Evolutionary conservation across 257 asterid species (phyloP), one percentile per base, ranked within the genome.

Genomic region (Solanum pinnatisectum): DNA sequence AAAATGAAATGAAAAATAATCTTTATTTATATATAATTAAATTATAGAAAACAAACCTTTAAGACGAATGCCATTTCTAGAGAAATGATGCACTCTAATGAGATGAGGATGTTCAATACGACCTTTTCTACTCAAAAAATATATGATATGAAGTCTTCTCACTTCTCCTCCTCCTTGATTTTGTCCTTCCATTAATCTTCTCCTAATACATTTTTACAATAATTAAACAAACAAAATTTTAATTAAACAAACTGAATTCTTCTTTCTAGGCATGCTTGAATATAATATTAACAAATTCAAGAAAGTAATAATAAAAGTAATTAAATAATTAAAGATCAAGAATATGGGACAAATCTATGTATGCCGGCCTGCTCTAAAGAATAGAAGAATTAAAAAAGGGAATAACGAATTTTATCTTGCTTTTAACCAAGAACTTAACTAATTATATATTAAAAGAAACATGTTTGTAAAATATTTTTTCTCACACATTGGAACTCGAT

Each of bases 71-170:
- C 98, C 99, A 74, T 94, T 94, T 90, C 95, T 90, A 5, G 97
- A 95, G 87, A 87, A 93, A 33, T 93, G 98, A 90, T 91, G 99
- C 25, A 96, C 94, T 1, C 97, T 95, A 82, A 97, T 77, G 89
- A 97, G 99, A 88, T 97, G 99, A 46, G 99, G 99, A 32, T 94
- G 98, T 71, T 97, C 98, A 76, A 92, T 89, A 10, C 91, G 90
- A 3, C 98, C 98, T 78, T 92, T 94, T 88, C 98, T 93, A 87
- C 99, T 94, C 0, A 97, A 93, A 87, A 94, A 95, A 85, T 97
- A 97, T 42, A 97, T 94, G 18, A 97, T 91, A 30, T 96, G 97
- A 89, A 97, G 92, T 37, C 95, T 91, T 84, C 99, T 93, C 23
- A 94, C 95, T 92, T 97, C 96, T 32, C 92, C 92, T 67, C 94